A percentile compares a stretch with the other conserved stretches of the same genome.
Conservation (phyloP, 305 asterid species). For the Fraxinus nigra region DNA sequence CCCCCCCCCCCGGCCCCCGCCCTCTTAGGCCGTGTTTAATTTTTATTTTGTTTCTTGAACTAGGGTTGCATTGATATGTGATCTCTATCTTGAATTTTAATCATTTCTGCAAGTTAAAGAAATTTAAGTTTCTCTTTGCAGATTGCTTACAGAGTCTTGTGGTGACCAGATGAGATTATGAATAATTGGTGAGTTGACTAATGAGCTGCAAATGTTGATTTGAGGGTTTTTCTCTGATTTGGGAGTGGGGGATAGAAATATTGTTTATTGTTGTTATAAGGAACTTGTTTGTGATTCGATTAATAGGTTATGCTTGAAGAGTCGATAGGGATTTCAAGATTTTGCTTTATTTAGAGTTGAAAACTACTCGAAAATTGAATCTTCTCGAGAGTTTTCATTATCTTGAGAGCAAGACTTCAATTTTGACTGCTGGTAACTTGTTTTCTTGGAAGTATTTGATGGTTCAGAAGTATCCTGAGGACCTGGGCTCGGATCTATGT, state of each 20-base stretch:
- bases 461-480: background rate
- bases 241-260: background rate
- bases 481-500: background rate
- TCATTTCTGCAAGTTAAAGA: background rate
- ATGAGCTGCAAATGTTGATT: conserved; percentile 1
- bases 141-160: background rate
- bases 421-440: background rate
- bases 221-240: background rate
- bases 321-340: conserved; percentile 8
- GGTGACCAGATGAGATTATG: background rate
- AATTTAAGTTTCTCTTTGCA: background rate
- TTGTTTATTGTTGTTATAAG: background rate
- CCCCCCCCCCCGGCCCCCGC: too few species aligned
- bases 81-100: background rate
- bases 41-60: conserved; percentile 21
- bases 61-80: conserved; percentile 16
- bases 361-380: background rate
- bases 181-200: conserved; percentile 22
- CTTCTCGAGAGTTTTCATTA: background rate
- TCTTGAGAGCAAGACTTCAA: background rate
- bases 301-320: conserved; percentile 15
- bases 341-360: conserved; percentile 4
- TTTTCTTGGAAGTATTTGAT: conserved; percentile 1
- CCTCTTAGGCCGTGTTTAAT: background rate
- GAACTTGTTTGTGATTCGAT: conserved; percentile 11